Evolutionary conservation across 2,329 filamentous ascomycete species (phyloP), one percentile per base, ranked within the genome.

Genomic region (Simplicillium aogashimaense): DNA sequence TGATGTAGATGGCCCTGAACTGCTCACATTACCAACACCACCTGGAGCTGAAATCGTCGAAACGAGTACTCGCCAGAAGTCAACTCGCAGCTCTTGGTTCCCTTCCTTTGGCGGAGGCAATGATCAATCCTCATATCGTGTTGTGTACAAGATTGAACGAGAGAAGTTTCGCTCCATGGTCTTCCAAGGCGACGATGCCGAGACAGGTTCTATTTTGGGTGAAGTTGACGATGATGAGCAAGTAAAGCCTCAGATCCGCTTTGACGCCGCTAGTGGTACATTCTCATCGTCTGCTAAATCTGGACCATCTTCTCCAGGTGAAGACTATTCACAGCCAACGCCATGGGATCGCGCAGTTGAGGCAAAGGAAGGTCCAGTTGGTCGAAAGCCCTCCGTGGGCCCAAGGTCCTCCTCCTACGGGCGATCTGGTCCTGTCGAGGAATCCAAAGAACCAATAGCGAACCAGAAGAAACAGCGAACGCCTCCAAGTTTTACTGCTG

Each of bases 21-120:
- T 68, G 5, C 63, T 72, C 3, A 63, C 69, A 1, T 57, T 81
- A 2, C 61, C 70, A 2, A 71, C 74, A 2, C 70, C 76, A 0
- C 71, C 74, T 0, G 76, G 76, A 1, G 67, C 78, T 9, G 74
- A 80, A 50, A 61, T 81, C 8, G 58, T 81, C 13, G 72, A 78
- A 46, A 66, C 74, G 43, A 65, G 59, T 57, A 52, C 72, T 3
- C 35, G 35, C 18, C 14, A 46, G 20, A 37, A 41, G 2, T 41
- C 42, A 3, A 35, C 43, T 39, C 34, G 41, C 28, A 41, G 45
- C 25, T 37, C 42, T 32, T 37, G 44, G 37, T 15, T 42, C 45
- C 41, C 43, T 48, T 35, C 46, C 43, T 10, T 46, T 35, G 42
- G 42, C 8, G 50, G 42, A 37, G 48, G 47, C 40, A 52, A 53